These are phyloP conservation scores for Eutrema japonicum DNA, from an alignment of 345 rosid species.

Conservation along the genomic window DNA sequence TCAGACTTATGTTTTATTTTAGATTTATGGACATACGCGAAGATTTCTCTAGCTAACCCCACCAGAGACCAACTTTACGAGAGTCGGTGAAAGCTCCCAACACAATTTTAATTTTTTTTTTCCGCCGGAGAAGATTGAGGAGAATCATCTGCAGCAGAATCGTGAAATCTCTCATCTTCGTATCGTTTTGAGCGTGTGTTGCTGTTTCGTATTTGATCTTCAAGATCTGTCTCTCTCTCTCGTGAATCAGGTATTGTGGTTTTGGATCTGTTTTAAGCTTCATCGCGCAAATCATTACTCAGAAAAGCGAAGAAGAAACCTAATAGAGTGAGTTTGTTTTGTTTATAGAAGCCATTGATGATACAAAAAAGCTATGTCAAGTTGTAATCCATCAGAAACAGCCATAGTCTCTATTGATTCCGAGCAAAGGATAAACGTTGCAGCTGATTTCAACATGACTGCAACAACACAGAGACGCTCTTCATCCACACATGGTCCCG, in stretches of 20 bases:
- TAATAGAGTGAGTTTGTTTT: constrained; percentile 1
- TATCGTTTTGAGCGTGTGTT: neutral
- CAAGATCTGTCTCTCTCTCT: neutral
- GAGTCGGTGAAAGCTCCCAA: constrained; percentile 16
- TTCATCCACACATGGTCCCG: constrained; percentile 60
- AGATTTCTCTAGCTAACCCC: neutral
- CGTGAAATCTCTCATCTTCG: constrained; percentile 1
- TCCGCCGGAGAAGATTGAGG: constrained; percentile 8
- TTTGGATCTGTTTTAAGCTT: neutral
- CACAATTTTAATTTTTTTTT: neutral
- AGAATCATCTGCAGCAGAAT: constrained; percentile 5
- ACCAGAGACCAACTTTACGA: neutral
- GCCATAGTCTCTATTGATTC: constrained; percentile 38
- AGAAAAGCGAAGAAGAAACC: neutral
- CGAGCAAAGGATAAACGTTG: neutral
- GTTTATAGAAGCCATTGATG: constrained; percentile 2
- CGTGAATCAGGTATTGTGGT: neutral
- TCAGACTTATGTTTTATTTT: too few species aligned
- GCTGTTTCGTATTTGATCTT: neutral
- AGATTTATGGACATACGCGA: too few species aligned
- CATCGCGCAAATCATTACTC: neutral
- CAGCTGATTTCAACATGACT: constrained; percentile 47
- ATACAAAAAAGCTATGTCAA: constrained; percentile 27
- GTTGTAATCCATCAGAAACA: constrained; percentile 27
- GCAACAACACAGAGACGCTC: constrained; percentile 9